These are phyloP conservation scores for Pholiota conissans DNA, from an alignment of 768 basidiomycete genomes.

Conservation along the genomic window DNA sequence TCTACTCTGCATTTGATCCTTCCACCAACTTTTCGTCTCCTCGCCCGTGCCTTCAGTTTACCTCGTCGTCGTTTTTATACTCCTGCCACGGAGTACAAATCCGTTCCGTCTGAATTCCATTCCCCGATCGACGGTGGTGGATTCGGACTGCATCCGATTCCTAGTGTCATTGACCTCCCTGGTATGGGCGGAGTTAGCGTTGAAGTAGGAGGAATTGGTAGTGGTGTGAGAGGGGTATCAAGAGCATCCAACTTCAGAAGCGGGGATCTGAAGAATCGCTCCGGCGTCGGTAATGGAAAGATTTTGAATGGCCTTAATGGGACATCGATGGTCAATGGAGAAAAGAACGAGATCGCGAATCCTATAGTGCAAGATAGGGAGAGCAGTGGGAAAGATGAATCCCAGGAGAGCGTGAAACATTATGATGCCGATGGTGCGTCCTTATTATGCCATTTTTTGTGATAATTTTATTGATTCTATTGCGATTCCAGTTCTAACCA, in stretches of 20 bases:
- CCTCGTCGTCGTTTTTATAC: slow-evolving; percentile 89
- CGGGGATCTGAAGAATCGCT: slow-evolving; percentile 61
- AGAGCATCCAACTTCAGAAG: slow-evolving; percentile 26
- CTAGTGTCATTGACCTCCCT: slow-evolving; percentile 83
- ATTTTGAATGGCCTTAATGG: slow-evolving; percentile 1
- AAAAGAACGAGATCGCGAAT: slow-evolving; percentile 22
- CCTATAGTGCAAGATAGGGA: slow-evolving; percentile 28
- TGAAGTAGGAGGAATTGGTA: slow-evolving; percentile 46
- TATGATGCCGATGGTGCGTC: slow-evolving; percentile 86
- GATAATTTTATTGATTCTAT: slow-evolving; percentile 3
- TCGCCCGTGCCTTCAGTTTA: slow-evolving; percentile 65
- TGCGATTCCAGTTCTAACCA: slow-evolving; percentile 73
- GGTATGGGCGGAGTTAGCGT: slow-evolving; percentile 42
- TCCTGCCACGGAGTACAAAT: slow-evolving; percentile 85
- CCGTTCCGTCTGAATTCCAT: slow-evolving; percentile 58
- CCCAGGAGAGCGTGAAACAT: slow-evolving; percentile 50
- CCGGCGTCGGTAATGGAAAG: slow-evolving; percentile 21
- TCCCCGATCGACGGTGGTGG: slow-evolving; percentile 31
- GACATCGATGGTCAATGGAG: slow-evolving; percentile 18
- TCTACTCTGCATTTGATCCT: slow-evolving; percentile 68
- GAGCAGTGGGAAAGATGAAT: slow-evolving; percentile 32
- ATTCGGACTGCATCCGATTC: slow-evolving; percentile 67
- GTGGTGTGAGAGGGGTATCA: slow-evolving; percentile 28
- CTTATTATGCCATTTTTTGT: neutral
- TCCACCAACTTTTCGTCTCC: slow-evolving; percentile 81